Evolutionary conservation across 306 rosid species (phyloP).

Genomic region (Abrus pulchellus): DNA sequence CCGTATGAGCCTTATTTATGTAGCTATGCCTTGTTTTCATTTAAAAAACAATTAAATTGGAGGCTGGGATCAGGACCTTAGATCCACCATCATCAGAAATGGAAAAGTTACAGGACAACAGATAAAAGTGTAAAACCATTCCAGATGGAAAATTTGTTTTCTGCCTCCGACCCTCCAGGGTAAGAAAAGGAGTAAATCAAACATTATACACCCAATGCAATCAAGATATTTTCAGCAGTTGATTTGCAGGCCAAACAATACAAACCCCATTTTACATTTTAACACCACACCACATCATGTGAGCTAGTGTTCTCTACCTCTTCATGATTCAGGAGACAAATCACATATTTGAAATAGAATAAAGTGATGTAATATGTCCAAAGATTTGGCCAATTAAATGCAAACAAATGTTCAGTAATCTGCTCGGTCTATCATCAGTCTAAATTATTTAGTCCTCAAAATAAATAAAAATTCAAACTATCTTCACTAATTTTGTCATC

Average conservation of each 20-base stretch:
- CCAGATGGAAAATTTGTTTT: not conserved
- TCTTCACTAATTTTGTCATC: not conserved
- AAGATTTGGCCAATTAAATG: not conserved
- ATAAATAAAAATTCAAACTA: not conserved
- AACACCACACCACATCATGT: not conserved
- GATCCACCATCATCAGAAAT: constrained; percentile 9
- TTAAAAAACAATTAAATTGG: not conserved
- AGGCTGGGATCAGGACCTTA: not conserved
- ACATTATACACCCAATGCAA: constrained; percentile 10
- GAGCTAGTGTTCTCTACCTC: not conserved
- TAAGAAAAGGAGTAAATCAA: not conserved
- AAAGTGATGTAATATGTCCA: not conserved
- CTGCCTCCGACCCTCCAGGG: not conserved
- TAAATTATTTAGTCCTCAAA: not conserved
- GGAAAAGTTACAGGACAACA: not conserved
- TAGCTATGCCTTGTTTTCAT: not conserved
- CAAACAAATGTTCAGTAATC: not conserved
- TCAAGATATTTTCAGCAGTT: not conserved
- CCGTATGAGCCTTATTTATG: not conserved
- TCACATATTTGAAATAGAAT: not conserved
- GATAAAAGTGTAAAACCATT: not conserved
- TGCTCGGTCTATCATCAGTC: not conserved
- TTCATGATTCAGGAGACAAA: not conserved
- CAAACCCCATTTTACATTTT: not conserved
- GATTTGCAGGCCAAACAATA: not conserved